phyloP scores from a whole-genome alignment of 192 early-diverging fungal genomes.

The Coemansia sp. region DNA sequence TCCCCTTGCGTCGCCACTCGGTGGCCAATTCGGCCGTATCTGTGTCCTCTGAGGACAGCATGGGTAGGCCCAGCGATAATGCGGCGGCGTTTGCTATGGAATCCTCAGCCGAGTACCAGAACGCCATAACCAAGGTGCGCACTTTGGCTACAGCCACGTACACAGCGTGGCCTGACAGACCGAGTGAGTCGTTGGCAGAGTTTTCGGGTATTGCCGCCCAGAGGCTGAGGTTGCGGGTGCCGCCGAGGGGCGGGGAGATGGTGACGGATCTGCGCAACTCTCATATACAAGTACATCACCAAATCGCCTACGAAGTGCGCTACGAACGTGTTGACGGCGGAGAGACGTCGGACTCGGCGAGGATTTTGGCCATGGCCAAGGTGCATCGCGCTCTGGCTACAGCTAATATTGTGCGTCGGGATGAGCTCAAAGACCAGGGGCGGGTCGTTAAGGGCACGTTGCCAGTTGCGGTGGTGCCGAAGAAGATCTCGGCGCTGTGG shows the following conservation, averaged over 20 bases:
- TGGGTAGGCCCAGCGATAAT: slow-evolving; percentile 14
- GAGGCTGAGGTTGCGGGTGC: slow-evolving; percentile 8
- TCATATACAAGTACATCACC: slow-evolving; percentile 48
- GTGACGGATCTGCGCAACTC: slow-evolving; percentile 38
- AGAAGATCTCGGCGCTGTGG: slow-evolving; percentile 29
- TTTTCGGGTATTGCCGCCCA: slow-evolving; percentile 19
- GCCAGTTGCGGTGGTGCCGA: slow-evolving; percentile 27
- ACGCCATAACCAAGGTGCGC: slow-evolving; percentile 32
- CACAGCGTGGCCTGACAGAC: slow-evolving; percentile 1
- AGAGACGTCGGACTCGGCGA: slow-evolving; percentile 7
- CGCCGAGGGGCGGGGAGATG: neutral
- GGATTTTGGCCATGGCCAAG: slow-evolving; percentile 21
- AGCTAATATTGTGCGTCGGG: slow-evolving; percentile 38
- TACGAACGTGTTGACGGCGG: slow-evolving; percentile 6
- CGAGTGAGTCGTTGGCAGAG: slow-evolving; percentile 1
- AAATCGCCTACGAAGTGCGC: slow-evolving; percentile 42
- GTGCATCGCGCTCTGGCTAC: slow-evolving; percentile 12
- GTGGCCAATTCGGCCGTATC: slow-evolving; percentile 11
- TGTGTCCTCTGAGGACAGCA: slow-evolving; percentile 30
- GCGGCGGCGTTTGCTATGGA: neutral
- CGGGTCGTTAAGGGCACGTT: slow-evolving; percentile 26
- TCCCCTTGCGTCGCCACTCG: neutral
- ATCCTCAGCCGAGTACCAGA: slow-evolving; percentile 15
- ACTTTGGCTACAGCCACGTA: slow-evolving; percentile 10
- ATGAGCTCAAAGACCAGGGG: slow-evolving; percentile 6